Evolutionary conservation across 2,329 filamentous ascomycete genomes (phyloP), one percentile per base, ranked within the genome.

Genomic region (Penicillium sp.): DNA sequence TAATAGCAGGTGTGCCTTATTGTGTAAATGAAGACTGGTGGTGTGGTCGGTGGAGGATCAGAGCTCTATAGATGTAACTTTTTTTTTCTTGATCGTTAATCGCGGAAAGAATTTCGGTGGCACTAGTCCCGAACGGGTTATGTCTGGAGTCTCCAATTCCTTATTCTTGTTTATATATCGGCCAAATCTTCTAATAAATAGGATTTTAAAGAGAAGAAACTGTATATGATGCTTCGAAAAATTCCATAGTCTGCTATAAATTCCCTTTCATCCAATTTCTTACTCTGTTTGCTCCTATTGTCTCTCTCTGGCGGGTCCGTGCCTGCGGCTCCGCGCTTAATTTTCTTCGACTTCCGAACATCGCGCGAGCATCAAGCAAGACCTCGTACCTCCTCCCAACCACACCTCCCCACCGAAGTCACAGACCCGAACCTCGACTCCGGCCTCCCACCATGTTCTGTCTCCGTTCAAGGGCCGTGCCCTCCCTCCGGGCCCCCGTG

Each of bases 301-400:
- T 44, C 39, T 50, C 25, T 43, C 44, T 52, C 33, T 44, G 52
- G 59, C 63, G 67, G 68, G 68, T 65, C 70, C 67, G 70, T 69
- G 69, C 68, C 62, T 69, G 65, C 67, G 64, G 62, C 64, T 68
- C 63, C 62, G 68, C 62, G 63, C 66, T 70, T 70, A 66, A 68
- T 68, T 72, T 72, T 72, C 65, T 67, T 62, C 67, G 53, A 63
- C 65, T 67, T 59, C 65, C 62, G 57, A 52, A 62, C 58, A 50
- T 60, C 55, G 54, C 58, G 57, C 62, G 55, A 53, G 54, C 47
- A 43, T 53, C 59, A 53, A 42, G 52, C 56, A 43, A 64, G 53
- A 39, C 44, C 59, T 58, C 46, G 25, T 37, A 23, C 25, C 31
- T 21, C 26, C 27, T 21, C 29, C 42, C 29, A 26, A 19, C 21